Evolutionary conservation across 2,329 filamentous ascomycete species (phyloP), one percentile per base, ranked within the genome.

Genomic region (Daldinia sp.): DNA sequence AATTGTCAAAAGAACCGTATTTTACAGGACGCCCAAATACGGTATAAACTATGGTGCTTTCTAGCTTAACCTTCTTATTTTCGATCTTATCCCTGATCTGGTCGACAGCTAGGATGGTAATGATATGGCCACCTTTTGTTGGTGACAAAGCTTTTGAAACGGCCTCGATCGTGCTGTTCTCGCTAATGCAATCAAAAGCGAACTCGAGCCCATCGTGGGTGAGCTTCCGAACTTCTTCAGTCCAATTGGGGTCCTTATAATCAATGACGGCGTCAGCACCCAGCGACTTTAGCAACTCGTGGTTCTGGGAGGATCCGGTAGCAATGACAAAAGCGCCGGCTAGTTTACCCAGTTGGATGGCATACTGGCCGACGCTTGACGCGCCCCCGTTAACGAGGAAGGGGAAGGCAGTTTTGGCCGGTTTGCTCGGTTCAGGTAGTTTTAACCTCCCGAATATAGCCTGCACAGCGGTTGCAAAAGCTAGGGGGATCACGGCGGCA

Each of bases 181-280:
- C 75, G 1, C 71, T 46, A 26, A 79, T 73, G 67, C 73, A 75
- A 67, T 78, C 78, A 26, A 79, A 72, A 0, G 75, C 77, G 48
- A 77, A 67, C 65, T 73, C 66, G 6, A 79, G 73, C 0, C 85
- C 85, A 71, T 90, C 88, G 0, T 89, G 89, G 4, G 87, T 89
- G 42, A 93, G 75, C 71, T 86, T 86, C 79, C 90, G 89, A 28
- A 93, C 90, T 70, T 88, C 79, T 4, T 80, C 80, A 15, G 82
- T 79, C 78, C 86, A 83, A 30, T 82, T 79, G 4, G 81, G 76
- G 44, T 87, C 80, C 4, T 82, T 83, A 75, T 78, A 78, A 57
- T 78, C 75, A n/a, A 78, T 61, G 4, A 72, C 70, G 15, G 68
- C 74, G 33, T 78, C 75, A 4, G 73, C 75, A 37, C 76, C 75